These are phyloP conservation scores for Podila minutissima DNA, from an alignment of 192 early-diverging fungal species.

Conservation along the genomic window DNA sequence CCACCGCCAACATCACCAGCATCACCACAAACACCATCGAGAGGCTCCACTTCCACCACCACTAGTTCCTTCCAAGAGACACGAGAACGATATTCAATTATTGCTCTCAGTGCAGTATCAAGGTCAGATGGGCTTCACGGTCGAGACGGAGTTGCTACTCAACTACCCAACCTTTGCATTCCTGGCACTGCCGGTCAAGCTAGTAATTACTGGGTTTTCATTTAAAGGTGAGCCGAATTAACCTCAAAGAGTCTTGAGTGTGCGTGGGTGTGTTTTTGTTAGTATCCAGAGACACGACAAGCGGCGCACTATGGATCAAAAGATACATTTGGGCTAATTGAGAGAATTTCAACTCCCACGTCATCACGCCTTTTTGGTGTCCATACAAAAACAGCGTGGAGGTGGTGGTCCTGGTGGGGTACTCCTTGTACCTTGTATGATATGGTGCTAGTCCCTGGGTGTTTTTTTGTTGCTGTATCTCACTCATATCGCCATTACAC, in stretches of 20 bases:
- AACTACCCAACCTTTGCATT: slow-evolving; percentile 82
- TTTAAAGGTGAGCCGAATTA: slow-evolving; percentile 61
- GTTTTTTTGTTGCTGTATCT: neutral
- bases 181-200: slow-evolving; percentile 75
- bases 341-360: neutral
- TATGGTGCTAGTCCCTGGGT: neutral
- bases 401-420: neutral
- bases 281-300: too few species aligned
- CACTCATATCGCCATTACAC: neutral
- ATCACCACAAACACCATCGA: neutral
- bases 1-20: neutral
- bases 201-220: slow-evolving; percentile 74
- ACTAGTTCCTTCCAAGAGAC: slow-evolving; percentile 15
- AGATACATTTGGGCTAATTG: too few species aligned
- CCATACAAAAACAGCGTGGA: neutral
- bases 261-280: too few species aligned
- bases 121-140: slow-evolving; percentile 77
- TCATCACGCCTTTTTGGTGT: too few species aligned
- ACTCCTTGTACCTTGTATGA: neutral
- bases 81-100: slow-evolving; percentile 77
- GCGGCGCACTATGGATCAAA: too few species aligned
- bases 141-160: slow-evolving; percentile 75
- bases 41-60: neutral
- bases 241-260: neutral
- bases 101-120: slow-evolving; percentile 70